Base-by-base conservation (phyloP, 176 grass and related monocot genomes). In the Aegilops tauschii region DNA sequence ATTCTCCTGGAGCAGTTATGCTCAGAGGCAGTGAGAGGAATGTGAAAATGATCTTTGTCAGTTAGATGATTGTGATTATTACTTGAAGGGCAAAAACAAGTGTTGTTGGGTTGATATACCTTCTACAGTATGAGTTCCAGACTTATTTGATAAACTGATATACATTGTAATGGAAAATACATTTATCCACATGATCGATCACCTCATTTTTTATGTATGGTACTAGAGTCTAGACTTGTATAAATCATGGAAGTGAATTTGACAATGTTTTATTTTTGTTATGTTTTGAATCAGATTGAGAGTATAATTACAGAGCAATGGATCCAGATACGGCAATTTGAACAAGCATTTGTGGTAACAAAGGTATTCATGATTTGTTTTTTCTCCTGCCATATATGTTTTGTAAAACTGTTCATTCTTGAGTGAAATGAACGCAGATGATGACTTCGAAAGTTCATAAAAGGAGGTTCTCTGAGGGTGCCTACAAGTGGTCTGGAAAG, bases 341-440 rank as follows among this genome's bases (percentile, higher is more conserved):
- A 98, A 91, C 96, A 98, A 84, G 96, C 92, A 84, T 95, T 98
- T 89, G 88, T 94, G 65, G 85, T 86, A 81, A 98, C 90, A 14
- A 98, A 94, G 88, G 96, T 98, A 80, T 56, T 44, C 79, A 80
- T 83, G 69, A 76, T 76, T 90, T 44, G 25, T 74, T 76, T 52
- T 28, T 21, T 86, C 16, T 88, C 39, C 47, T 74, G 61, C 16
- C 75, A 32, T 73, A 42, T 58, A 40, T 87, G 52, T 47, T 75
- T 75, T 85, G 32, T 68, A 77, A 61, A 39, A 42, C 56, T 82
- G 80, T 81, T 84, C 45, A 82, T 85, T 69, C 65, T 84, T 74
- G 37, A 81, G 50, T 80, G 9, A 87, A 79, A 77, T 87, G 34
- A 75, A 88, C 20, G 14, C 86, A 98, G 96, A 98, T 91, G 79